Percentiles rank a stretch among this genome's conserved stretches.
Evolutionary conservation across 768 basidiomycete genomes (phyloP).

Genomic region (Mycena indigotica): DNA sequence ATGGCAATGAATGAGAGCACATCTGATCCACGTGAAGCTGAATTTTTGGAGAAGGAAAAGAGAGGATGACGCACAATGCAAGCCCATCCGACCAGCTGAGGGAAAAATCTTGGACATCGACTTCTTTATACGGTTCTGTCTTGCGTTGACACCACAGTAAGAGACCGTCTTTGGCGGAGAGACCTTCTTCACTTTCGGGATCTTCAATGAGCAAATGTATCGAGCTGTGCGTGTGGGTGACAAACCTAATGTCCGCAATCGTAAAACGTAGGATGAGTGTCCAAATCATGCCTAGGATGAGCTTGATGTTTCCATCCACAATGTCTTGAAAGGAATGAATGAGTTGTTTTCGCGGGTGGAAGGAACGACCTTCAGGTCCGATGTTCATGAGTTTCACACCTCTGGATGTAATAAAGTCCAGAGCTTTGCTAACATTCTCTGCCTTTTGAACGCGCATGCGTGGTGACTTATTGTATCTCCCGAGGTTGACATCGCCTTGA

Average conservation of each 20-base stretch:
- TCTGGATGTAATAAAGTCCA: slow-evolving; percentile 92
- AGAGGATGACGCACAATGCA: slow-evolving; percentile 68
- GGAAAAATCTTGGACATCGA: slow-evolving; percentile 93
- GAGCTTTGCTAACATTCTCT: slow-evolving; percentile 96
- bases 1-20: slow-evolving; percentile 96
- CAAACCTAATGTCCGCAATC: slow-evolving; percentile 95
- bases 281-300: slow-evolving; percentile 99
- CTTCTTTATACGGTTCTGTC: slow-evolving; percentile 87
- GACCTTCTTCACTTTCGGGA: slow-evolving; percentile 82
- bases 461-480: slow-evolving; percentile 90
- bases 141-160: slow-evolving; percentile 98
- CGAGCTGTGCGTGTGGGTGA: slow-evolving; percentile 11
- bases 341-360: slow-evolving; percentile 6
- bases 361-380: slow-evolving; percentile 79
- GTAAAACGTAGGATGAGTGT: slow-evolving; percentile 96
- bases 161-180: slow-evolving; percentile 97
- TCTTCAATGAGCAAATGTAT: slow-evolving; percentile 17
- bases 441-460: slow-evolving; percentile 94
- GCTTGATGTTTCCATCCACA: slow-evolving; percentile 97
- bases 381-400: slow-evolving; percentile 98
- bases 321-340: slow-evolving; percentile 63
- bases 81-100: slow-evolving; percentile 93
- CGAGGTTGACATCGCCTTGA: slow-evolving; percentile 85
- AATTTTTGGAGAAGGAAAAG: slow-evolving; percentile 11
- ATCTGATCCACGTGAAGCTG: slow-evolving; percentile 49